phyloP scores from a whole-genome alignment of 331 rosid genomes.

The Pyrus hybrid region DNA sequence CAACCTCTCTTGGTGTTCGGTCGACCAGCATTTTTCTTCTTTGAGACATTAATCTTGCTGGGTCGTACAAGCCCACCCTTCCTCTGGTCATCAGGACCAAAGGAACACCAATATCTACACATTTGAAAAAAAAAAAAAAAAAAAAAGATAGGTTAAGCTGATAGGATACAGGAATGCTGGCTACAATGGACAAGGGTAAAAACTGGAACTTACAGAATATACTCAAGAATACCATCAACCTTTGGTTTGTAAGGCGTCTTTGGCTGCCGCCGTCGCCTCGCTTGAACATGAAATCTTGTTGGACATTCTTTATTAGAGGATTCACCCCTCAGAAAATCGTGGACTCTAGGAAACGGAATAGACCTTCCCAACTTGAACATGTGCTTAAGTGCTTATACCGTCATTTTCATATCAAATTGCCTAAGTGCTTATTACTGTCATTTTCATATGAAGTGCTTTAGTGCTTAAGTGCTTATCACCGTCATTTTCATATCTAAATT shows the following conservation, averaged over 20 bases:
- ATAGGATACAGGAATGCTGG: neutral
- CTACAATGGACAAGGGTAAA: neutral
- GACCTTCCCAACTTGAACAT: neutral
- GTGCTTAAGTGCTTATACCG: too few relatives aligned
- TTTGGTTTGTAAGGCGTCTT: constrained; percentile 58
- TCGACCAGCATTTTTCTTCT: too few relatives aligned
- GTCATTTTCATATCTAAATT: neutral
- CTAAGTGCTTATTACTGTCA: too few relatives aligned
- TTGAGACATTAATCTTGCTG: too few relatives aligned
- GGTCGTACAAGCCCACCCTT: too few relatives aligned
- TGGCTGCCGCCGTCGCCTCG: constrained; percentile 58
- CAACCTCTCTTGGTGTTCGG: too few relatives aligned
- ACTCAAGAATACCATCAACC: constrained; percentile 87
- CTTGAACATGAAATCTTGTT: constrained; percentile 85
- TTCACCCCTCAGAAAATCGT: constrained; percentile 85
- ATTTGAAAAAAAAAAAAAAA: too few relatives aligned
- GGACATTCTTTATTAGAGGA: constrained; percentile 77
- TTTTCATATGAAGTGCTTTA: neutral
- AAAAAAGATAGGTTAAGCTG: constrained; percentile 5
- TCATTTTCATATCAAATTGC: too few relatives aligned
- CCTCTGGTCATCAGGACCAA: constrained; percentile 95
- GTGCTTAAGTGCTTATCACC: neutral
- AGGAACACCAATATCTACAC: constrained; percentile 91
- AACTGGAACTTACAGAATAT: constrained; percentile 64
- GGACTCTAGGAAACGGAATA: constrained; percentile 75